phyloP scores from a whole-genome alignment of 169 alveolate genomes.

The Plasmodium relictum region DNA sequence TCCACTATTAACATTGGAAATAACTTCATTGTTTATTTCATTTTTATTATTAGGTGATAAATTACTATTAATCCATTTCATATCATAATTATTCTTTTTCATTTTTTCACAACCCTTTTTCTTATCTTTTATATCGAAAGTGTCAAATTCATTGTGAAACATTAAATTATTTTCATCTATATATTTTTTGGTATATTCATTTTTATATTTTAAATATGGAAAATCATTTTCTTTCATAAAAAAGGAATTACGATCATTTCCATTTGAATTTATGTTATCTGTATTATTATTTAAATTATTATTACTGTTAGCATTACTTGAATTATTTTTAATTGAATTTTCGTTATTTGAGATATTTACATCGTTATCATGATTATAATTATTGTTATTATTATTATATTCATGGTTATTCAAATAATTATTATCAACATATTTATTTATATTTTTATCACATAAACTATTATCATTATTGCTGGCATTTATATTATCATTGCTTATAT shows the following conservation, averaged over 20 bases:
- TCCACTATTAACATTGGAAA: not conserved
- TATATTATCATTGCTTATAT: conserved; percentile 4
- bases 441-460: not conserved
- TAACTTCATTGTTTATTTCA: not conserved
- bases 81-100: not conserved
- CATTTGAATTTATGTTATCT: not conserved
- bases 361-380: conserved; percentile 7
- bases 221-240: conserved; percentile 1
- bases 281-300: not conserved
- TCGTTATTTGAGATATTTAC: not conserved
- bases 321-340: conserved; percentile 10
- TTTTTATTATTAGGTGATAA: not conserved
- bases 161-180: conserved; percentile 16
- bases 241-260: too few species aligned
- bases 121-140: not conserved
- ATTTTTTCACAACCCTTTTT: not conserved
- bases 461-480: conserved; percentile 12
- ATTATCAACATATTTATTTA: not conserved
- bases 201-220: not conserved
- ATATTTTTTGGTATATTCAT: not conserved
- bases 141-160: not conserved
- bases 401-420: not conserved
- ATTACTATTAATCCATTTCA: not conserved
- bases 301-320: not conserved
- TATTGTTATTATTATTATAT: not conserved